Evolutionary conservation across 192 early-diverging fungal genomes (phyloP).

Genomic region (Gryganskiella cystojenkinii): DNA sequence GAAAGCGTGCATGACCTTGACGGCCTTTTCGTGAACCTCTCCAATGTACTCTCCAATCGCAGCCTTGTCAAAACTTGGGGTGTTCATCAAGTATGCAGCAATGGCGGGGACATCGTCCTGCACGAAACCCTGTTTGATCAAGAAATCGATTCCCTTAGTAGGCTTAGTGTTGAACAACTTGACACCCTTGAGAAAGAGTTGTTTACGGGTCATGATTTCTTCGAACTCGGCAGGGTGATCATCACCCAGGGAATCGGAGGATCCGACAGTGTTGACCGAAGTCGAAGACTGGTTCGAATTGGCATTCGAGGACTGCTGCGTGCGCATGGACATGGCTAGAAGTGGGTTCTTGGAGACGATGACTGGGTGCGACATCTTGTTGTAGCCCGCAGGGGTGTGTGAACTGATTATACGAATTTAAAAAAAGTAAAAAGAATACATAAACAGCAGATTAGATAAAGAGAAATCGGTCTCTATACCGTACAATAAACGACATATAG

Average conservation of each 20-base stretch:
- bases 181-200: constrained; percentile 79
- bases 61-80: constrained; percentile 86
- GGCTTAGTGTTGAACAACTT: constrained; percentile 89
- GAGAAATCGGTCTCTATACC: no score
- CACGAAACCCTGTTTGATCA: constrained; percentile 79
- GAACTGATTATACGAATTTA: no score
- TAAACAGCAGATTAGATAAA: no score
- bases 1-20: constrained; percentile 95
- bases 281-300: constrained; percentile 51
- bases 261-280: constrained; percentile 49
- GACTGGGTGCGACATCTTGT: constrained; percentile 53
- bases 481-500: no score
- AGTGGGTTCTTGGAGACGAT: constrained; percentile 59
- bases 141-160: constrained; percentile 85
- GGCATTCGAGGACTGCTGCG: constrained; percentile 21
- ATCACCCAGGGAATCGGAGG: constrained; percentile 50
- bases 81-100: constrained; percentile 76
- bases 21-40: constrained; percentile 89
- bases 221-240: constrained; percentile 92
- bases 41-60: constrained; percentile 94
- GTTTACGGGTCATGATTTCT: constrained; percentile 87
- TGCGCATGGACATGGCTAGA: constrained; percentile 45
- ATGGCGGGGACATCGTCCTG: constrained; percentile 78
- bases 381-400: constrained; percentile 16
- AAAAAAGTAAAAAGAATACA: no score